phyloP scores from a whole-genome alignment of 768 basidiomycete species.

The Naganishia onofrii region DNA sequence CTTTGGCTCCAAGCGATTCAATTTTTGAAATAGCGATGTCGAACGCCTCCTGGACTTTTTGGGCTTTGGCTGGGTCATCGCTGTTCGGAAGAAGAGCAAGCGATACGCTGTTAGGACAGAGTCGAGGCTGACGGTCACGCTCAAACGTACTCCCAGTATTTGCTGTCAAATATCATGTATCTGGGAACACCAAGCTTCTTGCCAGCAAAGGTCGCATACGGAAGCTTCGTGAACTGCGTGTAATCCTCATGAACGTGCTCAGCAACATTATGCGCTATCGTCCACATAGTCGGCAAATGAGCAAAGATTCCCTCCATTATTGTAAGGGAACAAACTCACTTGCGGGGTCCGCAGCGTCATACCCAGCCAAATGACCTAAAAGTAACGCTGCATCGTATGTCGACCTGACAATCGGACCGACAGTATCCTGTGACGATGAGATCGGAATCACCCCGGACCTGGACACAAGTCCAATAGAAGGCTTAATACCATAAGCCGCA shows the following conservation, averaged over 20 bases:
- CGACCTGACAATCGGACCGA: conserved; percentile 22
- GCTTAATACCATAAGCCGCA: conserved; percentile 37
- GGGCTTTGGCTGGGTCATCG: neutral
- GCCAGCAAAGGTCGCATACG: neutral
- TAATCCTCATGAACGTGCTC: conserved; percentile 9
- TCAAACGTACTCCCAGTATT: neutral
- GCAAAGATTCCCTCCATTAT: neutral
- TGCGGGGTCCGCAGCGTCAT: neutral
- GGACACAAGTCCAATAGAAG: conserved; percentile 16
- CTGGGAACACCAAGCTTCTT: neutral
- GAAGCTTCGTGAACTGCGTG: conserved; percentile 11
- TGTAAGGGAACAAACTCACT: neutral
- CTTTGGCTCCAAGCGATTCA: neutral
- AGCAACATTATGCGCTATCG: neutral
- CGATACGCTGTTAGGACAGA: no score
- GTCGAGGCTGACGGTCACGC: neutral
- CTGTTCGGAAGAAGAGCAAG: neutral
- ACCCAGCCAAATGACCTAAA: neutral
- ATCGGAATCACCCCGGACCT: conserved; percentile 12
- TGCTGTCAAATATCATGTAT: conserved; percentile 4
- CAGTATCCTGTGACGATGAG: neutral
- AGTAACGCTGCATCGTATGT: conserved; percentile 26
- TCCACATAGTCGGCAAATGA: neutral
- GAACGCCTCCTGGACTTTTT: neutral
- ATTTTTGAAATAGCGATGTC: neutral